A percentile compares a stretch with the other conserved stretches of the same genome.
Conservation (phyloP, 2,329 filamentous ascomycete genomes). For the Ceratocystis diversiconidia region DNA sequence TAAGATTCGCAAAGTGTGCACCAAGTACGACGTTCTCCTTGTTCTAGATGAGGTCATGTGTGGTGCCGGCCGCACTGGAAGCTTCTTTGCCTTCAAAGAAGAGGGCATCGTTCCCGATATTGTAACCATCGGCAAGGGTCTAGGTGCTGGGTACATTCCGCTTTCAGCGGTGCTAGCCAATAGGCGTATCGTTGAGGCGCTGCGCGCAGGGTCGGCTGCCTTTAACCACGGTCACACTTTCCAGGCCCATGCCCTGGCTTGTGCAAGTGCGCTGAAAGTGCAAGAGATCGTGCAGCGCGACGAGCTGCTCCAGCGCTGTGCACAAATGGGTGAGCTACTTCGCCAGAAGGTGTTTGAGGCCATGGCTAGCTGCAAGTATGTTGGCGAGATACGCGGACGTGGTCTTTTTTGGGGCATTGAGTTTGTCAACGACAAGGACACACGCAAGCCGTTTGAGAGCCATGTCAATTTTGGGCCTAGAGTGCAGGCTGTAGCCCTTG, state of each 20-base stretch:
- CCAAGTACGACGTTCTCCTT: constrained; percentile 40
- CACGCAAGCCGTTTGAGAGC: constrained; percentile 26
- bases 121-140: constrained; percentile 43
- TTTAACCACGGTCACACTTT: constrained; percentile 47
- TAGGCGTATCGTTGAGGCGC: constrained; percentile 33
- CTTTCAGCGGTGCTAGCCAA: constrained; percentile 43
- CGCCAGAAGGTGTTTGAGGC: constrained; percentile 22
- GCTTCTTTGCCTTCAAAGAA: constrained; percentile 49
- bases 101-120: constrained; percentile 39
- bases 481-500: constrained; percentile 25
- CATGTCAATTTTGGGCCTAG: constrained; percentile 21
- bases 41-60: constrained; percentile 55
- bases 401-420: constrained; percentile 36
- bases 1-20: constrained; percentile 39
- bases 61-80: constrained; percentile 47
- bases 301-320: constrained; percentile 25
- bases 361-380: constrained; percentile 24
- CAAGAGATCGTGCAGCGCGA: constrained; percentile 28
- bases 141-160: constrained; percentile 42
- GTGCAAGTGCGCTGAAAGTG: constrained; percentile 28
- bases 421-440: constrained; percentile 29
- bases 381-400: constrained; percentile 30
- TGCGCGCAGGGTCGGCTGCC: constrained; percentile 32
- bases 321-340: constrained; percentile 24
- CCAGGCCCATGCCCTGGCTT: constrained; percentile 29